phyloP scores from a whole-genome alignment of 306 rosid species.

The Cicer chorassanicum region DNA sequence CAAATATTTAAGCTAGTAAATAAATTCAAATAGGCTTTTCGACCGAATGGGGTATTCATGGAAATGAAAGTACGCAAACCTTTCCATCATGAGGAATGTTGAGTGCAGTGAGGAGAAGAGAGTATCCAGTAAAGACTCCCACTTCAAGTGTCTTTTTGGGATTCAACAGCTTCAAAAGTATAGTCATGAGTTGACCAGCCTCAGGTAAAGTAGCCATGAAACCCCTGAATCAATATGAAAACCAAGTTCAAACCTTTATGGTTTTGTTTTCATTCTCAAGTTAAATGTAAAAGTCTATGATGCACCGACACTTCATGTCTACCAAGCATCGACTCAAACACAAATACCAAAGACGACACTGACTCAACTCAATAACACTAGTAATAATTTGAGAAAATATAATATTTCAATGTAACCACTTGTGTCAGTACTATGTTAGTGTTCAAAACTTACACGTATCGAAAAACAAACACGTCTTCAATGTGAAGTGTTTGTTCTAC shows the following conservation, averaged over 20 bases:
- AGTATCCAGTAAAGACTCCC: constrained; percentile 68
- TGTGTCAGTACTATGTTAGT: background rate
- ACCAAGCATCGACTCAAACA: no score
- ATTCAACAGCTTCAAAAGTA: constrained; percentile 57
- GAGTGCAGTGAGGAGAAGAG: constrained; percentile 74
- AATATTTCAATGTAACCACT: no score
- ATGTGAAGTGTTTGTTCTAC: no score
- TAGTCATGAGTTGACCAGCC: constrained; percentile 54
- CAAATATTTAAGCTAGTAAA: no score
- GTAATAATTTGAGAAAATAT: no score
- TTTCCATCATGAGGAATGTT: constrained; percentile 60
- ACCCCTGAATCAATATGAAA: constrained; percentile 46
- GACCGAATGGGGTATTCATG: background rate
- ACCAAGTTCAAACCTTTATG: background rate
- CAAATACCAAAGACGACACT: background rate
- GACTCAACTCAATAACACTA: background rate
- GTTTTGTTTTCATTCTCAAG: constrained; percentile 25
- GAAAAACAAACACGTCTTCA: background rate
- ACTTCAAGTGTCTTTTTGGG: constrained; percentile 66
- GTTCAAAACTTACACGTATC: background rate
- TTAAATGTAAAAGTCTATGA: background rate
- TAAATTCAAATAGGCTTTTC: no score
- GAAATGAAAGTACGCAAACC: constrained; percentile 35
- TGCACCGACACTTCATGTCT: no score
- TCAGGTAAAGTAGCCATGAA: constrained; percentile 54